Percentiles rank a stretch among this genome's conserved stretches.
Evolutionary conservation across 306 rosid species (phyloP).

Genomic region (Quercus ilex): DNA sequence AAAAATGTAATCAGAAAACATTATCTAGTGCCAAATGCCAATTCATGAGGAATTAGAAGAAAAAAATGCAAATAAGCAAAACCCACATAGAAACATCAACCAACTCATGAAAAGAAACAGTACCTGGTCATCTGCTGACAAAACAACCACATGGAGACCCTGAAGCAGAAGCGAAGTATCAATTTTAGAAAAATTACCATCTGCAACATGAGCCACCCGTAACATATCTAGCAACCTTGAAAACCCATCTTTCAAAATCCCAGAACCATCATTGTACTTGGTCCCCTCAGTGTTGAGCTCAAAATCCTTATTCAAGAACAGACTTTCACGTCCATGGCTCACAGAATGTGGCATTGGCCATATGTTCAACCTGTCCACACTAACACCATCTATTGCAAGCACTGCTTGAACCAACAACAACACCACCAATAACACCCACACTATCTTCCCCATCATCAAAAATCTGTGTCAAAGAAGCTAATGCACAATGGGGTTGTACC

Average conservation of each 20-base stretch:
- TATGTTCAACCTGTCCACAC: conserved; percentile 4
- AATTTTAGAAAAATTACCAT: conserved; percentile 1
- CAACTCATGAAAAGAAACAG: neutral
- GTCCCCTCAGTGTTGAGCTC: conserved; percentile 20
- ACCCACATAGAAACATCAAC: neutral
- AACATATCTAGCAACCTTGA: conserved; percentile 20
- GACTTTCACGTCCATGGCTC: conserved; percentile 4
- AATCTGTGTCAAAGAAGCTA: neutral
- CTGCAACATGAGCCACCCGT: conserved; percentile 8
- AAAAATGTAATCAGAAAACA: neutral
- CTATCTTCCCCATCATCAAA: neutral
- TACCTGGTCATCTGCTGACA: conserved; percentile 31
- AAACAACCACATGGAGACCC: conserved; percentile 35
- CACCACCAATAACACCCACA: neutral
- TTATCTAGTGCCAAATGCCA: neutral
- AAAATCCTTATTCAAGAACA: conserved; percentile 20
- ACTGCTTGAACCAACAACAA: neutral
- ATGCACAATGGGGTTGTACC: too few species aligned
- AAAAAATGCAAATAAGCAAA: neutral
- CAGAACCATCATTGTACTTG: conserved; percentile 29
- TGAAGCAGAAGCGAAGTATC: conserved; percentile 23
- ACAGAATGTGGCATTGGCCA: conserved; percentile 38
- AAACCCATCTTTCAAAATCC: conserved; percentile 34
- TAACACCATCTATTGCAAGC: neutral
- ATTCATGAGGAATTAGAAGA: neutral